Evolutionary conservation across 1,284 basidiomycete species (phyloP), one percentile per base, ranked within the genome.

Genomic region (Ustilago cynodontis): DNA sequence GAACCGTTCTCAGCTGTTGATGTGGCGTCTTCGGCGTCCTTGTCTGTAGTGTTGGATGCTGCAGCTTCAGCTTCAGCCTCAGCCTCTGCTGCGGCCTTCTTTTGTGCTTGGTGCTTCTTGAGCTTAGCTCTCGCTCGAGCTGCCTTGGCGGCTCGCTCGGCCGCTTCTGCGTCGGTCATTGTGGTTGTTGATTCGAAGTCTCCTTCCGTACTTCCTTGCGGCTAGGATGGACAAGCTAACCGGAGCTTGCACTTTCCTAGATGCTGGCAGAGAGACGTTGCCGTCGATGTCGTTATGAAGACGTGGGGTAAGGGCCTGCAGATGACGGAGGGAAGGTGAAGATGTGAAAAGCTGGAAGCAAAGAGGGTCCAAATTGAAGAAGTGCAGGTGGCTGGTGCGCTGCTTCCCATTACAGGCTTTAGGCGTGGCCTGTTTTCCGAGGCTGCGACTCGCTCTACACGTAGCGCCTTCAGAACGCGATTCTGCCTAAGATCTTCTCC

Each of bases 31-130:
- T 43, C 70, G 28, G 59, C 59, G 16, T 54, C 66, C n/a, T 65
- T 65, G 51, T 65, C 65, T 22, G 60, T 20, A 24, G 45, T 29
- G n/a, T 3, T 39, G 29, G 22, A 51, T 18, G 61, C 50, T 26
- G 58, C 41, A 22, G 53, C 56, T 11, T 35, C 41, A 22, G 53
- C 56, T 11, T 35, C 61, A 13, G 71, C 69, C 20, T 60, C 62
- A 1, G 73, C 74, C 24, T 76, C 73, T 18, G 73, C 78, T 22
- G 74, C 74, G 4, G 75, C 76, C 39, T 72, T 72, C 65, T 78
- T 78, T 60, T 78, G 72, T 1, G 78, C 78, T 45, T 78, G 76
- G 47, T 75, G 78, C 67, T 80, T 80, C 41, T 80, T 80, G 59
- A 80, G 59, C 57, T 80, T 75, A 16, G 71, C 62, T 22, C 73